These are phyloP conservation scores for Pyrus hybrid DNA, from an alignment of 331 rosid species.

Conservation along the genomic window DNA sequence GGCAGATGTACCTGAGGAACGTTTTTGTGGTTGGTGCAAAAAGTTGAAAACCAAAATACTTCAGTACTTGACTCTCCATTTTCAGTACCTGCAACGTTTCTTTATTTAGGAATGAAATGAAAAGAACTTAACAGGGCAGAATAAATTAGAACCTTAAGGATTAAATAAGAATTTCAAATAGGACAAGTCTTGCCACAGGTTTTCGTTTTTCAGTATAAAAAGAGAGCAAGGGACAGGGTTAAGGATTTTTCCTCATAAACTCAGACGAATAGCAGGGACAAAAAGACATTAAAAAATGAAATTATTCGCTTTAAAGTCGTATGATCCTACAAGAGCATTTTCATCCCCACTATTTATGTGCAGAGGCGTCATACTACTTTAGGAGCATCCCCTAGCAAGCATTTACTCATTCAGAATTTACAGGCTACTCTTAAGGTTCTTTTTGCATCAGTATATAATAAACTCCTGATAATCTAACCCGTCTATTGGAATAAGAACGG, in stretches of 20 bases:
- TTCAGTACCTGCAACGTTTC: constrained; percentile 50
- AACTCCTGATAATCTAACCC: neutral
- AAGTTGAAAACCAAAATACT: constrained; percentile 56
- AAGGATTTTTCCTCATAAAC: neutral
- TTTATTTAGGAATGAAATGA: constrained; percentile 19
- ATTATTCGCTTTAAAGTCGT: neutral
- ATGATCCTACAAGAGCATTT: neutral
- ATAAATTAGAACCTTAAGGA: neutral
- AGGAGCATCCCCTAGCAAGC: neutral
- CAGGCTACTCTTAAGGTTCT: neutral
- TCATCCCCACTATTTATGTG: neutral
- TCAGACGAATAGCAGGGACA: neutral
- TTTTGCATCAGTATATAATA: neutral
- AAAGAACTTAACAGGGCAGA: constrained; percentile 1
- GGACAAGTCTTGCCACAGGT: neutral
- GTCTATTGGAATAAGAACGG: neutral
- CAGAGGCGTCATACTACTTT: neutral
- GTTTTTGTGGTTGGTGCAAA: constrained; percentile 76
- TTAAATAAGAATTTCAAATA: too few relatives aligned
- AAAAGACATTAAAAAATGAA: neutral
- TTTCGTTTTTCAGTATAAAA: neutral
- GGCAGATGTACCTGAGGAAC: constrained; percentile 66
- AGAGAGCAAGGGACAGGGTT: neutral
- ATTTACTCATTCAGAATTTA: neutral
- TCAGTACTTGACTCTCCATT: constrained; percentile 64